Evolutionary conservation across 768 basidiomycete genomes (phyloP).

Genomic region (Naematelia encephala): DNA sequence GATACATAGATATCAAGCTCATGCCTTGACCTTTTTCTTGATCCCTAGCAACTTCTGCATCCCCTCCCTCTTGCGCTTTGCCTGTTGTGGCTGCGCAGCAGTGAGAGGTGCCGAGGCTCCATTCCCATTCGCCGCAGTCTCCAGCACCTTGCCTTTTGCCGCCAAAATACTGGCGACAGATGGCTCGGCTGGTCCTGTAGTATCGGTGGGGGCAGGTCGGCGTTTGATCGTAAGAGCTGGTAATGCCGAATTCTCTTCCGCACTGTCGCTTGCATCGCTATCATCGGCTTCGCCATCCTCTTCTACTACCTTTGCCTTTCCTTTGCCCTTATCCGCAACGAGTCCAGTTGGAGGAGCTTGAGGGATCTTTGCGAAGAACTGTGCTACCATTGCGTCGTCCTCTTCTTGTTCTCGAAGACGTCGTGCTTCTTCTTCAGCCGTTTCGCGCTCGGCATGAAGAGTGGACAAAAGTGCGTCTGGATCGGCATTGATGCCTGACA

Average conservation of each 20-base stretch:
- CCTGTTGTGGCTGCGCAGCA: conserved; percentile 14
- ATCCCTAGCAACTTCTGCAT: conserved; percentile 43
- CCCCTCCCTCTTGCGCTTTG: conserved; percentile 35
- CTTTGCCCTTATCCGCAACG: conserved; percentile 49
- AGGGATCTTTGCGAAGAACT: conserved; percentile 75
- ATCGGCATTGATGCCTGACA: conserved; percentile 59
- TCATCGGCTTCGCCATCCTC: conserved; percentile 12
- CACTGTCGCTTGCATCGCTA: conserved; percentile 4
- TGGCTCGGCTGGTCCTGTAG: conserved; percentile 28
- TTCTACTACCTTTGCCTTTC: conserved; percentile 23
- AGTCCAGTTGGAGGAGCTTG: conserved; percentile 19
- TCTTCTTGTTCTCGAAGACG: conserved; percentile 72
- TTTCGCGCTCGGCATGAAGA: conserved; percentile 55
- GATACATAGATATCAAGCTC: not conserved
- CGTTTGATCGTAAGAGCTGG: conserved; percentile 46
- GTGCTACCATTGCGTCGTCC: conserved; percentile 82
- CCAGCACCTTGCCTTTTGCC: conserved; percentile 40
- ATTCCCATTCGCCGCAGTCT: conserved; percentile 7
- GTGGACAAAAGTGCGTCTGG: conserved; percentile 58
- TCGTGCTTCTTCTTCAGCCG: conserved; percentile 67
- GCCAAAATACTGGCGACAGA: conserved; percentile 45
- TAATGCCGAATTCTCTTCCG: conserved; percentile 9
- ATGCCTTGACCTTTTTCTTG: conserved; percentile 39
- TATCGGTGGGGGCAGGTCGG: conserved; percentile 18
- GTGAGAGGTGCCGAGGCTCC: not conserved